Conservation (phyloP, 176 grass and related monocot genomes). For the Rhynchospora breviuscula region DNA sequence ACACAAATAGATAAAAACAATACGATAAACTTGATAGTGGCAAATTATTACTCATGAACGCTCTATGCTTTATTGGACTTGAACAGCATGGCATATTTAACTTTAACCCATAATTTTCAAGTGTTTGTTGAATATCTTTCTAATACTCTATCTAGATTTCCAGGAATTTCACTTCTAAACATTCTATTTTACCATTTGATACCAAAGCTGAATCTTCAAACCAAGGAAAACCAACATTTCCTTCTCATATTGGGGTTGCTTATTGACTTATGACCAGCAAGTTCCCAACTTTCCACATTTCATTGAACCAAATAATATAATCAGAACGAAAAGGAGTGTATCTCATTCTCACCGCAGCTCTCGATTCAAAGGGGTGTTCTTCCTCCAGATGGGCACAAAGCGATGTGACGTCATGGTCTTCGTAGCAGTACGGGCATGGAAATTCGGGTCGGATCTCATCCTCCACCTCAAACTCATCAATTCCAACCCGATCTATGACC, state of each 20-base stretch:
- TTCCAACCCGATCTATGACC: slow-evolving; percentile 53
- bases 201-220: slow-evolving; percentile 2
- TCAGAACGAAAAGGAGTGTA: not conserved
- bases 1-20: not conserved
- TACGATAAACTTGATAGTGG: not conserved
- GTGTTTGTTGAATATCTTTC: not conserved
- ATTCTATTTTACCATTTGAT: not conserved
- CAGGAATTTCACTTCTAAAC: not conserved
- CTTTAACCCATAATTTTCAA: not conserved
- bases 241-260: not conserved
- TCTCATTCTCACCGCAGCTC: slow-evolving; percentile 64
- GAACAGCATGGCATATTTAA: too few relatives aligned
- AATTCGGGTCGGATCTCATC: slow-evolving; percentile 70
- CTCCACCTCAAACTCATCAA: slow-evolving; percentile 81
- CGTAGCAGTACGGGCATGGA: slow-evolving; percentile 96
- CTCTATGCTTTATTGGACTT: too few relatives aligned
- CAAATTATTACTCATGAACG: too few relatives aligned
- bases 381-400: slow-evolving; percentile 85
- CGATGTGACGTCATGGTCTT: slow-evolving; percentile 77
- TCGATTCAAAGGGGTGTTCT: slow-evolving; percentile 83
- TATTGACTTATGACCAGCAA: not conserved
- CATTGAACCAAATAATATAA: not conserved
- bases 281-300: not conserved
- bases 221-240: not conserved
- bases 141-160: not conserved